These are phyloP conservation scores for Blastomyces parvus DNA, from an alignment of 2,329 filamentous ascomycete genomes.

Conservation along the genomic window DNA sequence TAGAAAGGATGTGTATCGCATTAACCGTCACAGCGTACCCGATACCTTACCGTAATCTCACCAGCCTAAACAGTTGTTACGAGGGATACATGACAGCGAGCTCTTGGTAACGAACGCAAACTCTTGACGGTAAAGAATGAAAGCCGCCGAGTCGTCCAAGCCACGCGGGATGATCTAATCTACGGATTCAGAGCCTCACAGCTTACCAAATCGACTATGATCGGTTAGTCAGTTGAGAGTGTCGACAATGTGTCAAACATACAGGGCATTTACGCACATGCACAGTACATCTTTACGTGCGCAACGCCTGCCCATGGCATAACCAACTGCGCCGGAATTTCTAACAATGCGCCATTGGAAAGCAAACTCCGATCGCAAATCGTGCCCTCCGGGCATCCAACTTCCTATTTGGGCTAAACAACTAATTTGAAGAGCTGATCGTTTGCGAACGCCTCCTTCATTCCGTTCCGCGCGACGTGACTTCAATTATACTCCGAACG, in stretches of 20 bases:
- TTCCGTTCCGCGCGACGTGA: neutral
- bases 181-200: neutral
- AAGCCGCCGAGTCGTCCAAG: neutral
- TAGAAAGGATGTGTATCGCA: neutral
- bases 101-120: neutral
- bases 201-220: neutral
- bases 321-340: too few species aligned
- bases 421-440: neutral
- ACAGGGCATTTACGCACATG: neutral
- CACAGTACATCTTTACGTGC: neutral
- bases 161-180: neutral
- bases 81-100: neutral
- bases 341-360: too few species aligned
- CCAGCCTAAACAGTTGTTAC: slow-evolving; percentile 1
- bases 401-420: neutral
- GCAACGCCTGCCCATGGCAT: neutral
- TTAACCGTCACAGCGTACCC: neutral
- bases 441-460: neutral
- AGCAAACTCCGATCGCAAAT: neutral
- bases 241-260: neutral
- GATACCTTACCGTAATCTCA: slow-evolving; percentile 1
- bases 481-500: neutral
- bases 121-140: neutral
- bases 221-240: neutral
- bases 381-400: neutral